Evolutionary conservation across 2,329 filamentous ascomycete species (phyloP), one percentile per base, ranked within the genome.

Genomic region (Fusarium continuum): DNA sequence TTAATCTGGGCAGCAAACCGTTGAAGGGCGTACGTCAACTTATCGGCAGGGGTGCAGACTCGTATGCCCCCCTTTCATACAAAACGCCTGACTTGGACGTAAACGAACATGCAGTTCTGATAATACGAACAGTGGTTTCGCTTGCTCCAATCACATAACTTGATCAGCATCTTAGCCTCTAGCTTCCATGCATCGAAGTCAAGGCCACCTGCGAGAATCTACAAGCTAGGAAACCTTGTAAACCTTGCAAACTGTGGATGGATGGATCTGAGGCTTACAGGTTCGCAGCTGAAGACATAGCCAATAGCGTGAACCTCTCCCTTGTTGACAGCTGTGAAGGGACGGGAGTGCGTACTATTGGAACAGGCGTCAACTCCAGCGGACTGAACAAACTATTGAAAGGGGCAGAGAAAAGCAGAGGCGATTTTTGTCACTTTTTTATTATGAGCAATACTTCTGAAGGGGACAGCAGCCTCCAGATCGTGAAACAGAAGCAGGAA

Each of bases 401-500:
- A 32, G 34, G 38, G 36, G 26, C 35, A 48, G 23, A 47, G 45
- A 35, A 32, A 32, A 40, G 19, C 19, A 38, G 45, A 36, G 28
- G 31, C 14, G 10, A 17, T 22, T 14, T 43, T 34, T 29, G 16
- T 14, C n/a, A n/a, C n/a, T 17, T 36, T 26, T 19, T 39, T 34
- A 52, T 52, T 43, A 48, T 55, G 23, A 61, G 23, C 16, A 39
- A 29, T 29, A 28, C 55, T 41, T 52, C 36, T 55, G 35, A 47
- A 64, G 53, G 47, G 46, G 57, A 20, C 20, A 35, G 44, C 57
- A 43, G 40, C 38, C 52, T 51, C 43, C 22, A 35, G 47, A 51
- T 49, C 59, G 45, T 65, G 62, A 66, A 65, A 66, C 62, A 66
- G 32, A 55, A 62, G 44, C 35, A 46, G 28, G 60, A 65, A 51